Evolutionary conservation across 257 asterid species (phyloP).

Genomic region (Primulina eburnea): DNA sequence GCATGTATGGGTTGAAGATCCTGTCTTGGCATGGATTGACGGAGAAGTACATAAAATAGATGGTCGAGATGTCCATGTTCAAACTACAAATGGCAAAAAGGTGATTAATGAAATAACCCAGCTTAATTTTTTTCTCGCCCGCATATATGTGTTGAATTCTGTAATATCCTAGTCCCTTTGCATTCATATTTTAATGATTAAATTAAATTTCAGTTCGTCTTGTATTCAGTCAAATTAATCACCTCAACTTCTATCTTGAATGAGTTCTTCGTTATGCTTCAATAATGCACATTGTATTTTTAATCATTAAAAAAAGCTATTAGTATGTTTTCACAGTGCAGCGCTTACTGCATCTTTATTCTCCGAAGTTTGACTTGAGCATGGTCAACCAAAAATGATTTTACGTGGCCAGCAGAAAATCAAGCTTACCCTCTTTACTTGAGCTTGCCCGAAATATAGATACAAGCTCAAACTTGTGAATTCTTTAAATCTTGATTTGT

Average conservation of each 20-base stretch:
- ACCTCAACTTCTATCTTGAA: not conserved
- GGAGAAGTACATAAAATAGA: constrained; percentile 78
- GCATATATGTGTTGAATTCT: constrained; percentile 24
- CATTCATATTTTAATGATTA: constrained; percentile 14
- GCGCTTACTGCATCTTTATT: not conserved
- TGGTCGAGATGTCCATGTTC: constrained; percentile 87
- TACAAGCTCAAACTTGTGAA: not conserved
- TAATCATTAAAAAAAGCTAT: not conserved
- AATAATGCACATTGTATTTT: not conserved
- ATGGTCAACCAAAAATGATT: not conserved
- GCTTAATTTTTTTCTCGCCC: constrained; percentile 5
- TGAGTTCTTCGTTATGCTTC: constrained; percentile 17
- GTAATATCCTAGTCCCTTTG: constrained; percentile 15
- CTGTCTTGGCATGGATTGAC: constrained; percentile 87
- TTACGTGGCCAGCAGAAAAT: not conserved
- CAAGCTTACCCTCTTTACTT: not conserved
- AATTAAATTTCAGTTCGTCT: constrained; percentile 16
- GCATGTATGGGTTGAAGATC: constrained; percentile 98
- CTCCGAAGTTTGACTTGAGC: not conserved
- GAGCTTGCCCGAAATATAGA: not conserved
- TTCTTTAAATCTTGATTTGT: too few relatives aligned
- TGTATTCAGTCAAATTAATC: not conserved
- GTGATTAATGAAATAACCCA: constrained; percentile 40
- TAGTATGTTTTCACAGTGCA: constrained; percentile 13
- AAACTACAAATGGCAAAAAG: constrained; percentile 69